Conservation (phyloP, 305 asterid species). For the Petunia hybrid region DNA sequence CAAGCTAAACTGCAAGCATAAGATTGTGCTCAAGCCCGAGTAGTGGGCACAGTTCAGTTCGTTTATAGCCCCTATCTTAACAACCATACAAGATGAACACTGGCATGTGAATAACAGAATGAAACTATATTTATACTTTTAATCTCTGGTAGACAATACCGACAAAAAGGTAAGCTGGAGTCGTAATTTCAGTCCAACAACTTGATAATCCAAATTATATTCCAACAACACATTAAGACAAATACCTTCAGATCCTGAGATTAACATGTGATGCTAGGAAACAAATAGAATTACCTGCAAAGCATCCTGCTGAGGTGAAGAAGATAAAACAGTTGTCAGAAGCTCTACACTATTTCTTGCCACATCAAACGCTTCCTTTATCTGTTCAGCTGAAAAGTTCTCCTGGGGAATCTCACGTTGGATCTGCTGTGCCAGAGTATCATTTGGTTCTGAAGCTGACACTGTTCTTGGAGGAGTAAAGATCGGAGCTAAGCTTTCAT, state of each 20-base stretch:
- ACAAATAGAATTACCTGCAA: constrained; percentile 65
- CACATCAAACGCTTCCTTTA: constrained; percentile 95
- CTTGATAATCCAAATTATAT: background rate
- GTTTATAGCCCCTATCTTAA: background rate
- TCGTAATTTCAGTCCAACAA: constrained; percentile 1
- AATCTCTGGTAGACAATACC: too few species aligned
- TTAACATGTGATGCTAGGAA: constrained; percentile 22
- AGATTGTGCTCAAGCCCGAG: constrained; percentile 6
- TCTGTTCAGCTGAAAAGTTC: constrained; percentile 81
- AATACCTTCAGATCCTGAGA: constrained; percentile 20
- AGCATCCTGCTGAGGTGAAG: constrained; percentile 98
- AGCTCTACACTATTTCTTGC: constrained; percentile 97
- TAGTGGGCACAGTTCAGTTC: background rate
- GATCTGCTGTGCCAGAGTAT: constrained; percentile 56
- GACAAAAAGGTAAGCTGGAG: too few species aligned
- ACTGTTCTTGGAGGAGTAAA: constrained; percentile 94
- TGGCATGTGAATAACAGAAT: background rate
- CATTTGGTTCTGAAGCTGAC: constrained; percentile 57
- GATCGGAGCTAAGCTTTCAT: constrained; percentile 93
- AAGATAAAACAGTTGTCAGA: constrained; percentile 86
- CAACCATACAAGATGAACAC: background rate
- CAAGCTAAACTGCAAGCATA: background rate
- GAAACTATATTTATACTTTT: too few species aligned
- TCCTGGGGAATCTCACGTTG: constrained; percentile 66
- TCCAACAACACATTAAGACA: background rate